Evolutionary conservation across 192 early-diverging fungal genomes (phyloP), one percentile per base, ranked within the genome.

Genomic region (Mycoemilia scoparia): DNA sequence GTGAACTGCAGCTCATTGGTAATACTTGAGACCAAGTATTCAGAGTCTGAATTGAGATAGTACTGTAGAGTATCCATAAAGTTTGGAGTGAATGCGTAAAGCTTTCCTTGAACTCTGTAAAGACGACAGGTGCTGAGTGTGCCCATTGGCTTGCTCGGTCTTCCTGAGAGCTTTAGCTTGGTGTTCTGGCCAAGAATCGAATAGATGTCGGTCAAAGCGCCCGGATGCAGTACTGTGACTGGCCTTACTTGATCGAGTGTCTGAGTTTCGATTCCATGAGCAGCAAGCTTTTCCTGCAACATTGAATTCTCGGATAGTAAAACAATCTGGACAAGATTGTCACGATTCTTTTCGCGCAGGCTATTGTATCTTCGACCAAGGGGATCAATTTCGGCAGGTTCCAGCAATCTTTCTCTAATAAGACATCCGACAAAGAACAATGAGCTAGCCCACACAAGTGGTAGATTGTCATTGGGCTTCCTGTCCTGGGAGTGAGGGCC

Each of bases 31-130:
- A 88, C 73, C 26, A 88, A 38, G 31, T 82, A 84, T 41, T 85
- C 77, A n/a, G 75, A 74, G 54, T 88, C 84, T 21, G 70, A 71
- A 10, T 74, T 79, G n/a, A 85, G 60, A 40, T 88, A 88, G 46
- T 81, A 88, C 43, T 85, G 74, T 36, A 81, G 79, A 31, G 63
- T 71, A 41, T 88, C 80, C 76, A 88, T 77, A 43, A 88, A 88
- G 29, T 84, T 72, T 20, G 84, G 84, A 1, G 79, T 70, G 39
- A 88, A 88, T 1, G 79, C 69, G 45, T 85, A 88, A 7, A 88
- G 44, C 11, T 74, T 65, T 0, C 84, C 84, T 41, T 85, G 73
- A 12, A 82, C 79, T 13, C 79, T 70, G 56, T 85, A 88, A 7
- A 88, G 51, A 34, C 77, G 75, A 24, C 71, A 76, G 11, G 84